These are phyloP conservation scores for Entrophospora sp. DNA, from an alignment of 192 early-diverging fungal species.

Conservation along the genomic window DNA sequence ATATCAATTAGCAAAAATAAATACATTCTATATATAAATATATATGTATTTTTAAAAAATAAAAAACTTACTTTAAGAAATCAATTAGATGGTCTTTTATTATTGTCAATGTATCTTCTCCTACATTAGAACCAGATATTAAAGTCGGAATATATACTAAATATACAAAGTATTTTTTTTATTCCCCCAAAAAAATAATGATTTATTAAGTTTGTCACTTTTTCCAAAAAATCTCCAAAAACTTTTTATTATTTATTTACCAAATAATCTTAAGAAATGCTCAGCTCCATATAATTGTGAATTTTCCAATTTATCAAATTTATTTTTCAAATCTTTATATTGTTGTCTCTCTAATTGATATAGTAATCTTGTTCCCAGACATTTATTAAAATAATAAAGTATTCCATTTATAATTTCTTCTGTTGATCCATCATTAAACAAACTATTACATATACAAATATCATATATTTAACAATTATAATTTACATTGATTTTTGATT, in stretches of 20 bases:
- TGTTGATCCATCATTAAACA: too few relatives aligned
- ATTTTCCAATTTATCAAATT: too few relatives aligned
- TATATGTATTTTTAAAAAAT: background rate
- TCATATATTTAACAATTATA: too few relatives aligned
- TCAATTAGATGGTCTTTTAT: background rate
- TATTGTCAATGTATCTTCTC: background rate
- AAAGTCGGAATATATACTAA: background rate
- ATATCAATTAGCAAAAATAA: background rate
- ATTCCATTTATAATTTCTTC: background rate
- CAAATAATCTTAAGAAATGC: constrained; percentile 87
- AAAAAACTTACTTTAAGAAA: too few relatives aligned
- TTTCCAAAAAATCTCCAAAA: background rate
- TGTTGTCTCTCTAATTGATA: background rate
- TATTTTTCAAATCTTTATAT: constrained; percentile 75
- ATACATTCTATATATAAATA: background rate
- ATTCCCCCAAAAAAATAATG: background rate
- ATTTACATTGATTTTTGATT: too few relatives aligned
- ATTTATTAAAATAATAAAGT: background rate
- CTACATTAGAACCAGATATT: background rate
- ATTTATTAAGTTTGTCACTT: background rate
- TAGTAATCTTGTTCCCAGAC: background rate
- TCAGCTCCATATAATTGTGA: constrained; percentile 90
- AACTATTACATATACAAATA: too few relatives aligned
- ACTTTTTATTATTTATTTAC: too few relatives aligned
- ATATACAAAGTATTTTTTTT: background rate